phyloP scores from a whole-genome alignment of 305 asterid genomes.

The Fraxinus velutina region DNA sequence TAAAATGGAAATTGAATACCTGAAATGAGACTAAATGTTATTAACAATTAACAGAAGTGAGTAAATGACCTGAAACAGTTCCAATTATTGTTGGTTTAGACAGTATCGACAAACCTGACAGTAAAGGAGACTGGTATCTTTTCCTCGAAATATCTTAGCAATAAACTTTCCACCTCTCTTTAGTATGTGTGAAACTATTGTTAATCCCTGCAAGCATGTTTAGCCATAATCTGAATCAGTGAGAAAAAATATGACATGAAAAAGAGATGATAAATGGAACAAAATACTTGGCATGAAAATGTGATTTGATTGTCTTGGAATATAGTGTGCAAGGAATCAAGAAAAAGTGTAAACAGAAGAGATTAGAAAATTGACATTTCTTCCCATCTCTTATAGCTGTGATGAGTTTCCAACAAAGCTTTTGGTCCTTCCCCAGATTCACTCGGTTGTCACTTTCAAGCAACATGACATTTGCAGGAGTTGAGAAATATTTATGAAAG shows the following conservation, averaged over 20 bases:
- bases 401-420: background rate
- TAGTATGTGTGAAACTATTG: conserved; percentile 89
- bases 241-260: background rate
- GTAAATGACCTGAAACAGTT: conserved; percentile 10
- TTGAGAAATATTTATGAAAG: background rate
- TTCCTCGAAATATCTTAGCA: conserved; percentile 94
- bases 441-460: background rate
- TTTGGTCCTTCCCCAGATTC: background rate
- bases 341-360: background rate
- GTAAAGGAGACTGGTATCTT: conserved; percentile 92
- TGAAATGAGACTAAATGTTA: background rate
- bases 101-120: conserved; percentile 59
- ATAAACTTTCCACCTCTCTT: conserved; percentile 83
- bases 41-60: background rate
- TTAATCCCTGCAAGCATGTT: conserved; percentile 69
- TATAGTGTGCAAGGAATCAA: background rate
- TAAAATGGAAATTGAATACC: background rate
- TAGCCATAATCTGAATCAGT: conserved; percentile 24
- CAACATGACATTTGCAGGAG: background rate
- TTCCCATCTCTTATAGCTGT: background rate
- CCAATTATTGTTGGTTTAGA: conserved; percentile 10
- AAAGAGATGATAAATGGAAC: background rate
- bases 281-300: background rate
- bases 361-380: background rate
- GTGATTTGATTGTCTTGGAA: background rate